A percentile compares a stretch with the other conserved stretches of the same genome.
These are phyloP conservation scores for Daldinia bambusicola DNA, from an alignment of 495 filamentous ascomycete species.

Conservation along the genomic window DNA sequence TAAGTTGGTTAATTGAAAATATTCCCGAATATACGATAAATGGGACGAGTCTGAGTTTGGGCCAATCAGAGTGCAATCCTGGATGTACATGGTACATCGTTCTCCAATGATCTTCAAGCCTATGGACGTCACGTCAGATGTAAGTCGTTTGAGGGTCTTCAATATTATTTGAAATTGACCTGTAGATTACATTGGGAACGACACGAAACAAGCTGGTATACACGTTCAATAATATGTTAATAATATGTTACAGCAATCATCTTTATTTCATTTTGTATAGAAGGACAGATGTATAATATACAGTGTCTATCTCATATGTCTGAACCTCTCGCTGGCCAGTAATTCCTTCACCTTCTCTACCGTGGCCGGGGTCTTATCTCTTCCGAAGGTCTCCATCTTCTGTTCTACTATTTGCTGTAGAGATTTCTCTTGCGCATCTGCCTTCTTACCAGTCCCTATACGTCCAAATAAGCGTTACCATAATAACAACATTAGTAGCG, in stretches of 20 bases:
- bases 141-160: not conserved
- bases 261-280: slow-evolving; percentile 22
- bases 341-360: slow-evolving; percentile 66
- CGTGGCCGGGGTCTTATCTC: slow-evolving; percentile 60
- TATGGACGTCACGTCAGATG: not conserved
- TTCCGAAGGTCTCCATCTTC: slow-evolving; percentile 72
- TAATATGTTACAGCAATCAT: slow-evolving; percentile 13
- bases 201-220: not conserved
- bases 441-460: slow-evolving; percentile 70
- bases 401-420: slow-evolving; percentile 68
- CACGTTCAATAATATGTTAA: slow-evolving; percentile 6
- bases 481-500: not conserved
- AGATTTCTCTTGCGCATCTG: slow-evolving; percentile 69
- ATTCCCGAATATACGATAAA: slow-evolving; percentile 12
- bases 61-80: slow-evolving; percentile 19
- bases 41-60: slow-evolving; percentile 16
- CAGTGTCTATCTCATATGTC: slow-evolving; percentile 34
- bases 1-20: slow-evolving; percentile 38
- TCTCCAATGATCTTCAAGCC: not conserved
- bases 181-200: not conserved
- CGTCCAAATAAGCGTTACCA: slow-evolving; percentile 29
- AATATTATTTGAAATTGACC: too few species aligned
- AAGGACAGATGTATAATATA: slow-evolving; percentile 22
- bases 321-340: slow-evolving; percentile 62
- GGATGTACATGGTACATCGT: not conserved